Evolutionary conservation across 192 early-diverging fungal genomes (phyloP), one percentile per base, ranked within the genome.

Genomic region (Coemansia sp.): DNA sequence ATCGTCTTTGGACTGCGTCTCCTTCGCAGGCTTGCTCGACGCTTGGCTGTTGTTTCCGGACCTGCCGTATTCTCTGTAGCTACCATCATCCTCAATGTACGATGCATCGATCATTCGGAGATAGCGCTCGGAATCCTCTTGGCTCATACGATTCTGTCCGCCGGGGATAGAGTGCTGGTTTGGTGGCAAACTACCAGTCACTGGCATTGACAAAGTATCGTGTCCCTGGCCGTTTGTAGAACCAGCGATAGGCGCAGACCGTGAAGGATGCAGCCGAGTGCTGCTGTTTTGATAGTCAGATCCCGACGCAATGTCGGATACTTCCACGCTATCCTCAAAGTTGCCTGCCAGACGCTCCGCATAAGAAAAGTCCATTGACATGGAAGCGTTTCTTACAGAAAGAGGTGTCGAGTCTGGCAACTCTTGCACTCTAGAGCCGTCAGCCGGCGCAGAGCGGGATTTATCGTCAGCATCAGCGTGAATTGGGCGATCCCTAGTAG

Each of bases 121-220:
- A 59, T 59, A 59, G n/a, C 57, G 32, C n/a, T 59, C 57, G 39
- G 57, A 59, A 16, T 59, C 57, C 5, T 38, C 57, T 41, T 59
- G 57, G 39, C 57, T 59, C 13, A 59, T 41, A 16, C 57, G 57
- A 4, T 59, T 16, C 4, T 12, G 38, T n/a, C n/a, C 2, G 12
- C 15, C 9, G 6, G 38, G 9, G 8, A 59, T 40, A 11, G 15
- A 9, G 6, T 10, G 38, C 13, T 39, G 57, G 7, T 13, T 16
- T 23, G 26, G 16, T 41, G 15, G n/a, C 11, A 41, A 41, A 41
- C 39, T 41, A 7, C 57, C 39, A 18, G 23, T 54, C 21, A 41
- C 38, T 23, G 15, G 4, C 38, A 13, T 41, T 38, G 37, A 16
- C 39, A 13, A 38, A 3, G 16, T 18, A 15, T 4, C 15, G 57